Percentiles rank a stretch among this genome's conserved stretches.
Evolutionary conservation across 768 basidiomycete species (phyloP).

Genomic region (Candolleomyces aberdarensis): DNA sequence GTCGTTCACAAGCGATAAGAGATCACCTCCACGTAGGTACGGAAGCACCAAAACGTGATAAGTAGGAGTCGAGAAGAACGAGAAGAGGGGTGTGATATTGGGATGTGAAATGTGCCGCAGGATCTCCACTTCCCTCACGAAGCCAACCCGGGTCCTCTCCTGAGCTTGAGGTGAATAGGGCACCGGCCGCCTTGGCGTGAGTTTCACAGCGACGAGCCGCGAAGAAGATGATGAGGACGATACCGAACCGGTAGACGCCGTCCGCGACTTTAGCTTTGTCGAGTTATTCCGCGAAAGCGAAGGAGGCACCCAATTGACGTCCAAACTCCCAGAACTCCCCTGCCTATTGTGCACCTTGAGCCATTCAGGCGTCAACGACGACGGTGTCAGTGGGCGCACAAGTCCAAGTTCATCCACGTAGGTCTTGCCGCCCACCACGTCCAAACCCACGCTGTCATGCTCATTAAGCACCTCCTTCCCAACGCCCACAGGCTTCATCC

Average conservation of each 20-base stretch:
- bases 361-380: neutral
- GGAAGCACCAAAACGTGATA: conserved; percentile 82
- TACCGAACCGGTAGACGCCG: conserved; percentile 9
- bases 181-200: conserved; percentile 35
- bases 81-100: conserved; percentile 68
- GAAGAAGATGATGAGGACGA: neutral
- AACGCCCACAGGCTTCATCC: conserved; percentile 15
- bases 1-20: conserved; percentile 70
- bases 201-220: conserved; percentile 43
- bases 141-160: conserved; percentile 72
- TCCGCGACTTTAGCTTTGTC: neutral
- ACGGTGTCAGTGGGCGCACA: neutral
- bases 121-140: conserved; percentile 81
- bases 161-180: conserved; percentile 32
- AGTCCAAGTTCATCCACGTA: neutral
- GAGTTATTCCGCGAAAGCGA: conserved; percentile 11
- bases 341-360: neutral
- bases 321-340: neutral
- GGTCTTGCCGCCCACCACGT: neutral
- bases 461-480: conserved; percentile 3
- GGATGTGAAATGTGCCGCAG: conserved; percentile 77
- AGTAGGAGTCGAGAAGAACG: conserved; percentile 65
- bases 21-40: conserved; percentile 74
- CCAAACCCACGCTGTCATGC: neutral
- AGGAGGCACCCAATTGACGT: conserved; percentile 1